Evolutionary conservation across 208 protist genomes (phyloP), one percentile per base, ranked within the genome.

Genomic region (Vickermania ingenoplastis): DNA sequence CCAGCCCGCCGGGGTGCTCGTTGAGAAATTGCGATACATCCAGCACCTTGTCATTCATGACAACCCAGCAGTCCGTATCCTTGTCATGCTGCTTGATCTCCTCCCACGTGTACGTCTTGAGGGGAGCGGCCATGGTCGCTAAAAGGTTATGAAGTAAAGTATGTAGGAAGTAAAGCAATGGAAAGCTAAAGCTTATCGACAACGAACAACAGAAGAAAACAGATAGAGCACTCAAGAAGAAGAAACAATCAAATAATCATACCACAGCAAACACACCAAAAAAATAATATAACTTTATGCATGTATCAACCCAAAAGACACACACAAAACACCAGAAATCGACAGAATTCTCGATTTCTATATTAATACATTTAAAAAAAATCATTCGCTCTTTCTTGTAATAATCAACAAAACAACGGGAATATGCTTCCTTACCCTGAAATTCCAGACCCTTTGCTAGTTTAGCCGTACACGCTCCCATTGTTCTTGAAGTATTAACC

Each of bases 11-110:
- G 25, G 95, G 95, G 67, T 98, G 93, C 57, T 91, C 67, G 54
- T 87, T 63, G 26, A 96, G 71, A 64, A 87, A 98, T 22, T 74
- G 61, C 2, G 89, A 94, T 21, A 98, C 79, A 54, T 97, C 78
- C 31, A 97, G 80, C 7, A 97, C 95, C 55, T 91, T 89, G 67
- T 85, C 85, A 59, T 96, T 86, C 56, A 98, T 66, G 30, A 96
- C 86, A 0, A 97, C 81, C 95, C 95, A 97, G 57, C 89, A 91
- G 65, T 96, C 91, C 2, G 67, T 75, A 23, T 91, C 84, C 17
- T 66, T 83, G 58, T 91, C 88, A 66, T 97, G 93, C 77, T 92
- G 90, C 28, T 61, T 53, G 24, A 96, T 86, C 69, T 96, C 88
- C 51, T 87, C 88, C 75, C 88, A 91, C 51, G 89, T 83, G 71